Conservation (phyloP, 169 alveolate species). For the Cryptosporidium meleagridis region DNA sequence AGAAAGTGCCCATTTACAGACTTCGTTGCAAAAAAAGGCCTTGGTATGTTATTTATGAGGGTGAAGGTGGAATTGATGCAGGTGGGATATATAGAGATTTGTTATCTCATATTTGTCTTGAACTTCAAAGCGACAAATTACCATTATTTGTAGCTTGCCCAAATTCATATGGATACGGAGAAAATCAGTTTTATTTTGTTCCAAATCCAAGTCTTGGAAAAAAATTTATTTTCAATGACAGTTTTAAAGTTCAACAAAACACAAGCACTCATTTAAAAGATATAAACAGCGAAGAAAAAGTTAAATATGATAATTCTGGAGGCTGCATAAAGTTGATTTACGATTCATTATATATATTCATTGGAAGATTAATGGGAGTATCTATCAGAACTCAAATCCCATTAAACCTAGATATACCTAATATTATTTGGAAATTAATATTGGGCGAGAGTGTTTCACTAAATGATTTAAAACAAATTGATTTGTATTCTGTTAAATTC, state of each 20-base stretch:
- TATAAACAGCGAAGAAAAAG: slow-evolving; percentile 6
- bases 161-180: slow-evolving; percentile 83
- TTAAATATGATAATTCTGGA: neutral
- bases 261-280: neutral
- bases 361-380: slow-evolving; percentile 88
- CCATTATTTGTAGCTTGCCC: slow-evolving; percentile 85
- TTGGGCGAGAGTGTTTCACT: slow-evolving; percentile 77
- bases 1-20: slow-evolving; percentile 75
- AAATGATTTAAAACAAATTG: slow-evolving; percentile 85
- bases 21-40: slow-evolving; percentile 80
- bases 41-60: slow-evolving; percentile 85
- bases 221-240: slow-evolving; percentile 76
- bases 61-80: slow-evolving; percentile 91
- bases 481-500: slow-evolving; percentile 81
- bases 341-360: slow-evolving; percentile 81
- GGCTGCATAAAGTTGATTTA: slow-evolving; percentile 31
- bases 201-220: slow-evolving; percentile 53
- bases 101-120: slow-evolving; percentile 83
- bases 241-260: neutral
- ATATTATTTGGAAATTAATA: slow-evolving; percentile 86
- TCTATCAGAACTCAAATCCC: slow-evolving; percentile 85
- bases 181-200: slow-evolving; percentile 56
- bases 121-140: slow-evolving; percentile 83
- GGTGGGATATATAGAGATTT: slow-evolving; percentile 92
- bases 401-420: slow-evolving; percentile 84